Percentiles rank a stretch among this genome's conserved stretches.
Conservation (phyloP, 78 protist genomes). For the Polysphondylium violaceum region DNA sequence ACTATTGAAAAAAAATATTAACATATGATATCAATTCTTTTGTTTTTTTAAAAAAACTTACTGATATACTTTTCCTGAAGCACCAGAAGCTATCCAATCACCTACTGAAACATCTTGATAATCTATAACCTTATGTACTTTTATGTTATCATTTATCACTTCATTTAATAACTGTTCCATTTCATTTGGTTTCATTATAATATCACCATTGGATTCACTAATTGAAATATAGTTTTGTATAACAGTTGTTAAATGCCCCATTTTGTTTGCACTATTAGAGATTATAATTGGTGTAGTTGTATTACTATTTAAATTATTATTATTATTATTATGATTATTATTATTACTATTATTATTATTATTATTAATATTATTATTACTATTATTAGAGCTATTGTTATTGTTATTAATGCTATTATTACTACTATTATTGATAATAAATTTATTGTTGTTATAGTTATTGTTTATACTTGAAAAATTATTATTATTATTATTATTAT, state of each 20-base stretch:
- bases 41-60: background rate
- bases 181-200: background rate
- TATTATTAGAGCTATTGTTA: background rate
- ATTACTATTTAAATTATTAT: background rate
- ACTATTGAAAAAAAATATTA: background rate
- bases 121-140: constrained; percentile 38
- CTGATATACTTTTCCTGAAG: constrained; percentile 54
- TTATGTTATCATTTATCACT: constrained; percentile 40
- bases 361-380: background rate
- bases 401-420: background rate
- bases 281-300: background rate
- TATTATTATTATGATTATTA: background rate
- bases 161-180: constrained; percentile 43
- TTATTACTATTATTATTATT: background rate
- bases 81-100: constrained; percentile 68
- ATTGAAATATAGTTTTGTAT: background rate
- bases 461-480: background rate
- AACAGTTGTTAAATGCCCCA: background rate
- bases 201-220: background rate
- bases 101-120: constrained; percentile 19
- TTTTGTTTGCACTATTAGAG: background rate
- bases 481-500: background rate
- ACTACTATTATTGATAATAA: background rate
- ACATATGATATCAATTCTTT: background rate
- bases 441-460: background rate